Conservation (phyloP, 202 grass and related monocot genomes). For the Schoenoplectus tabernaemontani region DNA sequence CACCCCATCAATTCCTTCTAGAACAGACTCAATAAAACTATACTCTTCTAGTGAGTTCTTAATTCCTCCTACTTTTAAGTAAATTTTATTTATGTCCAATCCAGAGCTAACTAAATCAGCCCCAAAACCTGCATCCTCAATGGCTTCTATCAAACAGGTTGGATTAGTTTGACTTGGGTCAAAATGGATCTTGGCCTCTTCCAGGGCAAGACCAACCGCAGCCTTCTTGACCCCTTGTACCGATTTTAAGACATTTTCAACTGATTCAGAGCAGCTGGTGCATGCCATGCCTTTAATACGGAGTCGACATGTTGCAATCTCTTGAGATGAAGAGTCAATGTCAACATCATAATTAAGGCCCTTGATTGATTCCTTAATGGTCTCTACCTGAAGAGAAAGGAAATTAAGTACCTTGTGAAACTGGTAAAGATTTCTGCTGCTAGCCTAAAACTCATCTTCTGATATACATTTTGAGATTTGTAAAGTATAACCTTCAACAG, state of each 20-base stretch:
- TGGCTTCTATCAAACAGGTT: conserved; percentile 57
- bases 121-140: conserved; percentile 93
- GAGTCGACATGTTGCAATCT: conserved; percentile 85
- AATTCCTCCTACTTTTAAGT: conserved; percentile 73
- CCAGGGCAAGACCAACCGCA: conserved; percentile 78
- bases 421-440: conserved; percentile 13
- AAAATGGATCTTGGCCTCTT: conserved; percentile 98
- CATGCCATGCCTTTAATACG: conserved; percentile 98
- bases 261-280: conserved; percentile 92
- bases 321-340: conserved; percentile 66
- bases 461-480: neutral
- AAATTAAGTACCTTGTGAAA: conserved; percentile 20
- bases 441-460: too few relatives aligned
- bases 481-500: too few relatives aligned
- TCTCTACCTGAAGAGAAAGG: conserved; percentile 48
- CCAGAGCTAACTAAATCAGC: conserved; percentile 77
- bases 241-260: conserved; percentile 72
- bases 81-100: conserved; percentile 79
- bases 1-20: conserved; percentile 68
- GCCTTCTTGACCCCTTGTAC: conserved; percentile 89
- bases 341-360: conserved; percentile 62
- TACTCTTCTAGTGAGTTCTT: conserved; percentile 46
- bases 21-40: conserved; percentile 52
- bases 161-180: conserved; percentile 67
- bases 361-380: conserved; percentile 69